These are phyloP conservation scores for Dissophora ornata DNA, from an alignment of 192 early-diverging fungal genomes.

Conservation along the genomic window DNA sequence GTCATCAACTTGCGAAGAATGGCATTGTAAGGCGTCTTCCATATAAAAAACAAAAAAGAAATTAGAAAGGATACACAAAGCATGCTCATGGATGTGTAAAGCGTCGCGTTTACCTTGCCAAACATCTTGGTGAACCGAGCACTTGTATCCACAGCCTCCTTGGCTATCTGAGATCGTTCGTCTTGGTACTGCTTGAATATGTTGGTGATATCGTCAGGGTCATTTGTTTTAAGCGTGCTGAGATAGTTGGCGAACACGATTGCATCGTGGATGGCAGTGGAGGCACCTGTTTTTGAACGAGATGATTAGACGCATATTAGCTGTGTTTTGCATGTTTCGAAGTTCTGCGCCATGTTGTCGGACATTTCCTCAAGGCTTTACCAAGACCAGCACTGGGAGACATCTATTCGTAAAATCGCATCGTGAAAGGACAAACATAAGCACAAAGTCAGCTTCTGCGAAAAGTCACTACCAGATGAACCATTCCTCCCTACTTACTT, in stretches of 20 bases:
- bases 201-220: not conserved
- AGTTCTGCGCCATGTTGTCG: too few relatives aligned
- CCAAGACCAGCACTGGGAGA: too few relatives aligned
- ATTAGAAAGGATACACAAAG: too few relatives aligned
- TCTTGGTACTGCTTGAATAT: not conserved
- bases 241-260: constrained; percentile 8
- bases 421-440: not conserved
- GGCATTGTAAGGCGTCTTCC: too few relatives aligned
- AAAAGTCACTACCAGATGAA: too few relatives aligned
- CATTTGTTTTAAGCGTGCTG: not conserved
- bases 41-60: too few relatives aligned
- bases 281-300: constrained; percentile 1
- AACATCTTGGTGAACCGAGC: not conserved
- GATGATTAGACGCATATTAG: too few relatives aligned
- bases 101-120: not conserved
- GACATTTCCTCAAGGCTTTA: too few relatives aligned
- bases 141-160: not conserved
- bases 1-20: too few relatives aligned
- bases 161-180: constrained; percentile 2
- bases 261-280: constrained; percentile 6
- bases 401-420: not conserved
- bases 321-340: too few relatives aligned
- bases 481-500: not conserved
- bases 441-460: too few relatives aligned
- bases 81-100: too few relatives aligned